phyloP scores from a whole-genome alignment of 441 rosid genomes.

The Populus tomentosa region DNA sequence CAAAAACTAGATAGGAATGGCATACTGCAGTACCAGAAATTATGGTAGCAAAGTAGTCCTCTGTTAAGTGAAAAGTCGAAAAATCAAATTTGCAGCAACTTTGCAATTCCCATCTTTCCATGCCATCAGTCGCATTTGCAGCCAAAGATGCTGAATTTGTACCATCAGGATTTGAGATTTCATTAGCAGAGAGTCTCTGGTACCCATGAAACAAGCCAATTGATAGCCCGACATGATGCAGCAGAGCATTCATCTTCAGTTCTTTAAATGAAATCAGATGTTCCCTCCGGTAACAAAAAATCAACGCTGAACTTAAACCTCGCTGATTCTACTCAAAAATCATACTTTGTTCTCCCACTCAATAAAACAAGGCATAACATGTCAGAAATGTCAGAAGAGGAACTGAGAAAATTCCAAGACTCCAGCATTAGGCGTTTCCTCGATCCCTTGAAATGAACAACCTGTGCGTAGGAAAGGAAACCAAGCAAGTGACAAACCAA shows the following conservation, averaged over 20 bases:
- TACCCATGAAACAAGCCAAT: not conserved
- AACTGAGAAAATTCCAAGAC: constrained; percentile 73
- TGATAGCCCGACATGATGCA: not conserved
- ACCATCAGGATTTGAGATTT: not conserved
- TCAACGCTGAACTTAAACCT: not conserved
- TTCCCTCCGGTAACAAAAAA: not conserved
- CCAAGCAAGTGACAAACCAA: not conserved
- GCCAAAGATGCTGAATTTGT: not conserved
- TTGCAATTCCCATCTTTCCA: not conserved
- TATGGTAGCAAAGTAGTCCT: not conserved
- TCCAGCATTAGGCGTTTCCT: constrained; percentile 96
- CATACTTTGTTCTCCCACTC: constrained; percentile 94
- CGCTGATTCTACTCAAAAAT: constrained; percentile 41
- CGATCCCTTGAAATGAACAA: constrained; percentile 93
- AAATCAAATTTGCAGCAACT: not conserved
- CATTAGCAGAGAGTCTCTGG: not conserved
- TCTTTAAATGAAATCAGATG: not conserved
- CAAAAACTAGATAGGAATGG: not conserved
- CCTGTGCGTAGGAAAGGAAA: constrained; percentile 34
- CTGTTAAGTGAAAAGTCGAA: not conserved
- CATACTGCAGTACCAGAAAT: not conserved
- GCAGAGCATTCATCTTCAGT: not conserved
- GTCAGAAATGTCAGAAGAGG: constrained; percentile 51
- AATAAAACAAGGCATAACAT: constrained; percentile 77
- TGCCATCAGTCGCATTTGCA: not conserved